Conservation (phyloP, 345 rosid genomes). For the Mangifera indica region DNA sequence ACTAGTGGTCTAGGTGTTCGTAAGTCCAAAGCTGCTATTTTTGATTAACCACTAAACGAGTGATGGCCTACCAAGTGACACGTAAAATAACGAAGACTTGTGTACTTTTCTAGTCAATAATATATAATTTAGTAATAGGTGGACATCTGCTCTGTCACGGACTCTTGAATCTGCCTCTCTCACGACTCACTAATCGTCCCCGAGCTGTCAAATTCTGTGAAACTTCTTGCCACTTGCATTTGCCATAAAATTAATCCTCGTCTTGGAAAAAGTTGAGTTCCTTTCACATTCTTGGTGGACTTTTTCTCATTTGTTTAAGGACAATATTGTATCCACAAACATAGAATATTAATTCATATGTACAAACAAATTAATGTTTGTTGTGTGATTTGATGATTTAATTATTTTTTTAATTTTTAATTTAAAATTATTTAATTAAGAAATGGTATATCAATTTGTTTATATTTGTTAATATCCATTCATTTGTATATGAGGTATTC, state of each 20-base stretch:
- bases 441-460: too few species aligned
- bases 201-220: not conserved
- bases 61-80: not conserved
- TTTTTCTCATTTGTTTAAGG: not conserved
- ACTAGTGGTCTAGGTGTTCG: too few species aligned
- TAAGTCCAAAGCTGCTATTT: not conserved
- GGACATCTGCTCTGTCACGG: not conserved
- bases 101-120: not conserved
- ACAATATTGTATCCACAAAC: too few species aligned
- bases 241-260: not conserved
- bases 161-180: not conserved
- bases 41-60: too few species aligned
- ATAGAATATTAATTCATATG: too few species aligned
- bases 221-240: slow-evolving; percentile 2
- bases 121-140: not conserved
- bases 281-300: not conserved
- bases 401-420: too few species aligned
- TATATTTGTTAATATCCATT: too few species aligned
- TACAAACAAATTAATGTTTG: too few species aligned
- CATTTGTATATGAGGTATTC: too few species aligned
- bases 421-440: too few species aligned
- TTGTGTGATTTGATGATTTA: too few species aligned
- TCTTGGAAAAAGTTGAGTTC: not conserved
- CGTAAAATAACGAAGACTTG: not conserved
- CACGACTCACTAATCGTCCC: not conserved